phyloP scores from a whole-genome alignment of 179 eudicot genomes.

The Pouteria campechiana region DNA sequence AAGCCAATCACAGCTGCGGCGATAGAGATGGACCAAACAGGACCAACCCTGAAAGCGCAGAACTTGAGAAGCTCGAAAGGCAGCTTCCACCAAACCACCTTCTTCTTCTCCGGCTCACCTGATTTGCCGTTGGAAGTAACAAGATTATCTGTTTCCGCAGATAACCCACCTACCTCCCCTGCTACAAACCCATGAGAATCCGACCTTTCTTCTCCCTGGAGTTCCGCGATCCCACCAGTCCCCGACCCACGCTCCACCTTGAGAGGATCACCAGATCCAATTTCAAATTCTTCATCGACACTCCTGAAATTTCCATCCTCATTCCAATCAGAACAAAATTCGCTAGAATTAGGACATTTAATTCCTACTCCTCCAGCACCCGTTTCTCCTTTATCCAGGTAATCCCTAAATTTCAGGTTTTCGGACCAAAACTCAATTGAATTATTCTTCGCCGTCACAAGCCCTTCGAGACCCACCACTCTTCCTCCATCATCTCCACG shows the following conservation, averaged over 20 bases:
- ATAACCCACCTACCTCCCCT: too few relatives aligned
- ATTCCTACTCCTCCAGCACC: neutral
- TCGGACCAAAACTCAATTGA: too few relatives aligned
- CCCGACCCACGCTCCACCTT: neutral
- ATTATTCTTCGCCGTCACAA: too few relatives aligned
- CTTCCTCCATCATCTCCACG: conserved; percentile 5
- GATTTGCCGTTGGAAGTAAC: too few relatives aligned
- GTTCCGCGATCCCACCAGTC: neutral
- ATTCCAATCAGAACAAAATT: neutral
- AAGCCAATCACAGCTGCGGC: conserved; percentile 84
- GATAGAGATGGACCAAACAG: conserved; percentile 82
- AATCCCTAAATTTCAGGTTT: too few relatives aligned
- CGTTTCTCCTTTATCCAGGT: too few relatives aligned
- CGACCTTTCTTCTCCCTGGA: neutral
- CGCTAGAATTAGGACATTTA: conserved; percentile 4
- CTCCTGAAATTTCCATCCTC: neutral
- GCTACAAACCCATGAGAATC: neutral
- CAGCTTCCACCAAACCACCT: conserved; percentile 75
- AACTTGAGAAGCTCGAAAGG: conserved; percentile 66
- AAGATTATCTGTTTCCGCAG: too few relatives aligned
- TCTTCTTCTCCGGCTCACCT: conserved; percentile 19
- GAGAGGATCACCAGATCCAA: neutral
- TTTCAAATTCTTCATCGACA: conserved; percentile 2
- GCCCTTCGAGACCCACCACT: conserved; percentile 6
- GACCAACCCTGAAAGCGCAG: conserved; percentile 62